A percentile compares a stretch with the other conserved stretches of the same genome.
These are phyloP conservation scores for Daedaleopsis sinensis DNA, from an alignment of 768 basidiomycete species.

Conservation along the genomic window DNA sequence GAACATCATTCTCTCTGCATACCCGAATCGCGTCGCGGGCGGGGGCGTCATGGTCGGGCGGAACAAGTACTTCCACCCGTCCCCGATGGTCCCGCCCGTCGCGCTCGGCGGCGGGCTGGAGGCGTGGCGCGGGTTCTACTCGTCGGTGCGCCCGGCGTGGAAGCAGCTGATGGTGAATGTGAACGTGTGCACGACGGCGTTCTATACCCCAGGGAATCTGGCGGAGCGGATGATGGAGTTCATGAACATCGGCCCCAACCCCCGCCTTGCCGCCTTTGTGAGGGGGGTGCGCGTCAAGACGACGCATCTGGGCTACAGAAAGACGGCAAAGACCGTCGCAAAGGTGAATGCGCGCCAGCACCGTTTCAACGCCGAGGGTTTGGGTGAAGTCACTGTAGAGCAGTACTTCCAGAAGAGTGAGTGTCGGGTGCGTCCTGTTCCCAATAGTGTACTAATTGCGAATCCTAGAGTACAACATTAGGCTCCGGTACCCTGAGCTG, in stretches of 20 bases:
- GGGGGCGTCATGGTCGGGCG: slow-evolving; percentile 54
- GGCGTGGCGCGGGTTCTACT: slow-evolving; percentile 58
- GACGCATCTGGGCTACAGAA: slow-evolving; percentile 73
- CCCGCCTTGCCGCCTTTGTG: slow-evolving; percentile 61
- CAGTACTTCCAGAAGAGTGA: slow-evolving; percentile 50
- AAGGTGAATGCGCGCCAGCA: slow-evolving; percentile 42
- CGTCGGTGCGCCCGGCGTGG: slow-evolving; percentile 42
- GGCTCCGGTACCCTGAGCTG: slow-evolving; percentile 41
- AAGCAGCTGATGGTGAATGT: slow-evolving; percentile 57
- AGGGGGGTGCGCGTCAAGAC: slow-evolving; percentile 68
- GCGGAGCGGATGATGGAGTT: slow-evolving; percentile 47
- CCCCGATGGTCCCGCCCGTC: slow-evolving; percentile 28
- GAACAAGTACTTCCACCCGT: slow-evolving; percentile 56
- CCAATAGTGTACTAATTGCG: background rate
- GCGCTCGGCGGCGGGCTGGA: slow-evolving; percentile 55
- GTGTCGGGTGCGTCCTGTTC: slow-evolving; percentile 10
- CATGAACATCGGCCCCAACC: slow-evolving; percentile 55
- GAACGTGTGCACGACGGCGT: slow-evolving; percentile 55
- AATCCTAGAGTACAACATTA: slow-evolving; percentile 46
- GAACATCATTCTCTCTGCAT: slow-evolving; percentile 50
- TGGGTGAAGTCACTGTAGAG: slow-evolving; percentile 45
- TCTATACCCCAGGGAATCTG: slow-evolving; percentile 46
- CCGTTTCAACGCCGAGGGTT: slow-evolving; percentile 44
- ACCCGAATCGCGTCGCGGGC: slow-evolving; percentile 42
- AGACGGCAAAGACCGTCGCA: slow-evolving; percentile 63